Base-by-base conservation (phyloP, 768 basidiomycete genomes). In the Pisolithus tinctorius region DNA sequence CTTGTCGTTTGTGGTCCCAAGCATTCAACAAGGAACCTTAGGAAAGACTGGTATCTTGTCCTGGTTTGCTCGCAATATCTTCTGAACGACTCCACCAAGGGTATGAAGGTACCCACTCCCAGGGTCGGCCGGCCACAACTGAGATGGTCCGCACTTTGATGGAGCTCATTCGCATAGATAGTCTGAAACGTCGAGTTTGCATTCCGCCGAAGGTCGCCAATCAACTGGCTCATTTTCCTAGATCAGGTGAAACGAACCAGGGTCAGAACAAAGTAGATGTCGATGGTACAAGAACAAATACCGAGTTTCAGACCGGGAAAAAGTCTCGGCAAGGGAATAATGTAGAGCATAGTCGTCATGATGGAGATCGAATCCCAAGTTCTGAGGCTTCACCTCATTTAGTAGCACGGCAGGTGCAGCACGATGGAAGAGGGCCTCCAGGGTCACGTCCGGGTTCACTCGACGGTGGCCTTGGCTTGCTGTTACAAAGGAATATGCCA, bases 401-500 rank as follows among this genome's bases (percentile, higher is more conserved):
- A 14, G 16, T 16, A 1, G 48, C 29, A 52, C 27, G 1, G 17
- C 23, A 11, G 56, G 59, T n/a, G 50, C 11, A 9, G 31, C 16
- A 20, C 61, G 51, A 27, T 25, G 11, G 25, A 55, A 47, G 11
- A 55, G 50, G 16, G 16, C 10, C 23, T 39, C 26, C 14, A 51
- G 20, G 9, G 45, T 23, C 11, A 55, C 1, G 2, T 8, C 39
- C 43, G 51, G 7, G 16, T 23, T 2, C 3, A 6, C 4, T 16
- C 34, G 23, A 30, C 4, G 1, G n/a, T 16, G 16, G 25, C 6
- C 17, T 1, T 34, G 30, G 10, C 9, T 1, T 43, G n/a, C 40
- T 1, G 42, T 48, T 6, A 39, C 40, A 16, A 25, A 37, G 3
- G 26, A 50, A 40, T 17, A 23, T 70, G 66, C 13, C 34, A 14